Evolutionary conservation across 2,329 filamentous ascomycete genomes (phyloP).

Genomic region (Diaporthe amygdali): DNA sequence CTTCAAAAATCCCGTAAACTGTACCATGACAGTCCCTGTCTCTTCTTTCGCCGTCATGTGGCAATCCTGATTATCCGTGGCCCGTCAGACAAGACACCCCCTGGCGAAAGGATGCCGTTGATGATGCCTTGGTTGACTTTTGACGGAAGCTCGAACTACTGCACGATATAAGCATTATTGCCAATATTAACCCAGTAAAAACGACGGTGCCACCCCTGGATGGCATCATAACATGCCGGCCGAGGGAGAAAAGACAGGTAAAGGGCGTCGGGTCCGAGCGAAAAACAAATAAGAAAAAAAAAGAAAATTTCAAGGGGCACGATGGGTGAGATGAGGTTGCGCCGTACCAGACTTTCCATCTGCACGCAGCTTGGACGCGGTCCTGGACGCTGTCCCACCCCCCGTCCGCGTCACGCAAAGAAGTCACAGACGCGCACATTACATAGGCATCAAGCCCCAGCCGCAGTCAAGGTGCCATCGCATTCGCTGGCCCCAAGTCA

Average conservation of each 20-base stretch:
- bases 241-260: background rate
- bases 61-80: background rate
- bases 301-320: background rate
- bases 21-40: background rate
- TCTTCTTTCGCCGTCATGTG: background rate
- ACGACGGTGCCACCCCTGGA: background rate
- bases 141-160: background rate
- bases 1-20: background rate
- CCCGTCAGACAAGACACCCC: background rate
- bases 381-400: background rate
- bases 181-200: background rate
- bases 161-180: background rate
- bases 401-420: background rate
- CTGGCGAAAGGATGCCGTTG: background rate
- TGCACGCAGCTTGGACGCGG: background rate
- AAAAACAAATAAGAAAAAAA: background rate
- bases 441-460: background rate
- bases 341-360: background rate
- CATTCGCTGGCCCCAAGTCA: conserved; percentile 4
- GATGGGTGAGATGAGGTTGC: background rate
- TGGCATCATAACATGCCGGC: background rate
- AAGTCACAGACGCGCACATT: background rate
- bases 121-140: background rate
- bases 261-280: background rate
- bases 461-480: background rate